phyloP scores from a whole-genome alignment of 768 basidiomycete species.

The Suillus decipiens region DNA sequence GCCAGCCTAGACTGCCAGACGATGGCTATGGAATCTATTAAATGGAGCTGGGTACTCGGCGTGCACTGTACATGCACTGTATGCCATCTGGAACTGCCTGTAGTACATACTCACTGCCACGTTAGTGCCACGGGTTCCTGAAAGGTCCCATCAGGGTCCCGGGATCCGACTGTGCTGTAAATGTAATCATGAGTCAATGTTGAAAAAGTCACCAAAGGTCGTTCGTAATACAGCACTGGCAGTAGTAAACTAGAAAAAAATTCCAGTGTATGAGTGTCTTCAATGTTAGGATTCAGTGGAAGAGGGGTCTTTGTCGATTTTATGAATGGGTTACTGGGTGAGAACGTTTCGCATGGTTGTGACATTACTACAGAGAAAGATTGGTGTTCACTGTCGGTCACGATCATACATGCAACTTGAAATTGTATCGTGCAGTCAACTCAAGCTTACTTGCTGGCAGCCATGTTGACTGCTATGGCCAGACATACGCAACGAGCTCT shows the following conservation, averaged over 20 bases:
- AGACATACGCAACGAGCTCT: not conserved
- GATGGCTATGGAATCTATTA: too few relatives aligned
- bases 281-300: not conserved
- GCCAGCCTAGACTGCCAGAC: too few relatives aligned
- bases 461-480: not conserved
- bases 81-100: not conserved
- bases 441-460: conserved; percentile 2
- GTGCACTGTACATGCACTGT: not conserved
- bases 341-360: conserved; percentile 4
- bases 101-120: not conserved
- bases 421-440: not conserved
- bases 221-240: not conserved
- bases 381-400: not conserved
- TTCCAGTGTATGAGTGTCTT: not conserved
- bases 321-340: not conserved
- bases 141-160: too few relatives aligned
- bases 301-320: not conserved
- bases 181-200: not conserved
- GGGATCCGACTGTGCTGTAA: too few relatives aligned
- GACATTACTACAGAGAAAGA: not conserved
- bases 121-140: too few relatives aligned
- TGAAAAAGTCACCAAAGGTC: not conserved
- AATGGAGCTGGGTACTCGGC: not conserved
- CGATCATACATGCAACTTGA: not conserved
- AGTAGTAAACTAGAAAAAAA: not conserved